phyloP scores from a whole-genome alignment of 1,284 basidiomycete species.

The Leucoagaricus sp. region DNA sequence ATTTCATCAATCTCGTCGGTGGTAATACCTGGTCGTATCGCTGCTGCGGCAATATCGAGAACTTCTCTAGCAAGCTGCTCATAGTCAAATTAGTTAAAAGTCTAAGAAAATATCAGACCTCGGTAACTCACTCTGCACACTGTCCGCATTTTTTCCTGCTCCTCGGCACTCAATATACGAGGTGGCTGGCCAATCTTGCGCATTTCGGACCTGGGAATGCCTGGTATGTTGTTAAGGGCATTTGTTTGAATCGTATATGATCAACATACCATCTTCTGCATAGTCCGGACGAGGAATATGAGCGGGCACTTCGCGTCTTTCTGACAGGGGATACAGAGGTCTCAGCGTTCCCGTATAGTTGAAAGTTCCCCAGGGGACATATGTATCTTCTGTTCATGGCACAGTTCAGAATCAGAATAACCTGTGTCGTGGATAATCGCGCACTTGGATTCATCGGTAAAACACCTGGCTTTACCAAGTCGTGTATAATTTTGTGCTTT shows the following conservation, averaged over 20 bases:
- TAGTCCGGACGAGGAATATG: constrained; percentile 84
- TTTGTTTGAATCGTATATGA: constrained; percentile 17
- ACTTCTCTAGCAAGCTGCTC: constrained; percentile 86
- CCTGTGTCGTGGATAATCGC: no score
- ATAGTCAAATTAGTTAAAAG: no score
- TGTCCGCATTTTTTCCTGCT: constrained; percentile 79
- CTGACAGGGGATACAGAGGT: constrained; percentile 77
- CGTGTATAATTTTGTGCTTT: constrained; percentile 77
- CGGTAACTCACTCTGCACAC: constrained; percentile 65
- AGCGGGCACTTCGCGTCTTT: constrained; percentile 67
- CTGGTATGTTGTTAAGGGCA: constrained; percentile 38
- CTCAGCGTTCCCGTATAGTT: constrained; percentile 71
- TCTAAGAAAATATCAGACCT: not conserved
- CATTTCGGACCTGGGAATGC: constrained; percentile 62
- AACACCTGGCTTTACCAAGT: constrained; percentile 51
- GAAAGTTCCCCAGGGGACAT: constrained; percentile 74
- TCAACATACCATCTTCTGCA: constrained; percentile 63
- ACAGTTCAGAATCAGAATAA: not conserved
- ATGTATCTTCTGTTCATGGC: constrained; percentile 56
- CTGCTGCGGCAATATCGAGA: constrained; percentile 86
- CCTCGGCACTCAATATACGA: constrained; percentile 61
- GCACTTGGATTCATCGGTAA: constrained; percentile 19
- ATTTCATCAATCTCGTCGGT: constrained; percentile 95
- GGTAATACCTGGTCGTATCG: constrained; percentile 87
- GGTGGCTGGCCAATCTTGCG: constrained; percentile 61